Conservation (phyloP, 129 eudicot genomes). For the Lactuca sativa region DNA sequence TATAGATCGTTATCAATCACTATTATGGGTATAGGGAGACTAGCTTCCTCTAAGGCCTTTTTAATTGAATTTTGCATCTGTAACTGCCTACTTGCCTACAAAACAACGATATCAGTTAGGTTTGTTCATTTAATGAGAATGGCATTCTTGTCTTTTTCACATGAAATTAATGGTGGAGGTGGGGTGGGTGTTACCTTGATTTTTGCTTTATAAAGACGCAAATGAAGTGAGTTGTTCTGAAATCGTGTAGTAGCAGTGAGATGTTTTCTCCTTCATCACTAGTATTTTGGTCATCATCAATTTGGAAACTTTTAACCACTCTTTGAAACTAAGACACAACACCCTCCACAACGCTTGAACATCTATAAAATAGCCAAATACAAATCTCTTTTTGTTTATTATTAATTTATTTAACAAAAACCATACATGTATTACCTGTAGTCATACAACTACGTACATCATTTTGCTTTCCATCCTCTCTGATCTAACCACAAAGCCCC, state of each 20-base stretch:
- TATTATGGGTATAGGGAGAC: too few relatives aligned
- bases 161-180: too few relatives aligned
- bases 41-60: too few relatives aligned
- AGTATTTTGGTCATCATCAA: constrained; percentile 13
- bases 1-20: too few relatives aligned
- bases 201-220: constrained; percentile 30
- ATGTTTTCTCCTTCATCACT: constrained; percentile 72
- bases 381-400: not conserved
- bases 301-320: constrained; percentile 24
- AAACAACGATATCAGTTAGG: too few relatives aligned
- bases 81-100: too few relatives aligned
- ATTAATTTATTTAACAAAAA: not conserved
- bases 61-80: too few relatives aligned
- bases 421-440: constrained; percentile 48
- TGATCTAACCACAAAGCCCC: constrained; percentile 71
- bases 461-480: constrained; percentile 74
- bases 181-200: too few relatives aligned
- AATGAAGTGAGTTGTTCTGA: constrained; percentile 64
- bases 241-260: constrained; percentile 72
- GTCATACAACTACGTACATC: constrained; percentile 47
- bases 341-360: too few relatives aligned
- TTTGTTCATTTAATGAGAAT: too few relatives aligned
- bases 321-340: constrained; percentile 49
- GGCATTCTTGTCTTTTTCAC: too few relatives aligned
- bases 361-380: too few relatives aligned